A percentile compares a stretch with the other conserved stretches of the same genome.
Evolutionary conservation across 164 flowering plant genomes (phyloP).

Genomic region (Magnolia kwangsiensis): DNA sequence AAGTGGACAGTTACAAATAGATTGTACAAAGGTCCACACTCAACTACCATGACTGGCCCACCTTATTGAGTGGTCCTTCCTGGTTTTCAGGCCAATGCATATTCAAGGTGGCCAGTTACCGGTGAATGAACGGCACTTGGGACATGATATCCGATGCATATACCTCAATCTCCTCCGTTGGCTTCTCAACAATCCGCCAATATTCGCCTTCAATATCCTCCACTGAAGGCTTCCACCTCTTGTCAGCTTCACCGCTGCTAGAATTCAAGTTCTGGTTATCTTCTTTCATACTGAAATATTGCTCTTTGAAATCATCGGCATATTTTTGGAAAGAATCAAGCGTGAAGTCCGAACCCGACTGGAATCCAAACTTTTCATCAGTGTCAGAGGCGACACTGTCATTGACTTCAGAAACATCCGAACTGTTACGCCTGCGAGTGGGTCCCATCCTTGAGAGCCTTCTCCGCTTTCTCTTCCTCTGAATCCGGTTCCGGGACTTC

Average conservation of each 20-base stretch:
- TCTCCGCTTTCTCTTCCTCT: conserved; percentile 60
- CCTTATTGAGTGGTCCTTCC: too few species aligned
- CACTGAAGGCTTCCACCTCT: conserved; percentile 49
- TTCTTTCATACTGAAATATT: conserved; percentile 48
- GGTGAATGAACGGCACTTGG: too few species aligned
- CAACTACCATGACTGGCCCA: too few species aligned
- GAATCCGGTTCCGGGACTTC: conserved; percentile 32
- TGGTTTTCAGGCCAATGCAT: too few species aligned
- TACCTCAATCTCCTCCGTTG: conserved; percentile 86
- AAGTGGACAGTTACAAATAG: too few species aligned
- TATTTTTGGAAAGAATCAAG: conserved; percentile 55
- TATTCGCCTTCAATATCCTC: conserved; percentile 91
- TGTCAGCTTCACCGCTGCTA: conserved; percentile 15
- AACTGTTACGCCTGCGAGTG: conserved; percentile 30
- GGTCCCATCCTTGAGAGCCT: conserved; percentile 42
- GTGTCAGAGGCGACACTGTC: conserved; percentile 35
- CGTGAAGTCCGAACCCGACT: conserved; percentile 76
- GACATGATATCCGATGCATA: not conserved
- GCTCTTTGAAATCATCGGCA: conserved; percentile 54
- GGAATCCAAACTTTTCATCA: conserved; percentile 84
- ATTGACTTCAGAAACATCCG: conserved; percentile 37
- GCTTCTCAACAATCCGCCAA: conserved; percentile 85
- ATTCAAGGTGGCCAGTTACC: too few species aligned
- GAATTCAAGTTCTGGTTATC: conserved; percentile 16
- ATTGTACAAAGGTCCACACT: too few species aligned